phyloP scores from a whole-genome alignment of 495 filamentous ascomycete species.

The Aspergillus sclerotiicarbonarius region DNA sequence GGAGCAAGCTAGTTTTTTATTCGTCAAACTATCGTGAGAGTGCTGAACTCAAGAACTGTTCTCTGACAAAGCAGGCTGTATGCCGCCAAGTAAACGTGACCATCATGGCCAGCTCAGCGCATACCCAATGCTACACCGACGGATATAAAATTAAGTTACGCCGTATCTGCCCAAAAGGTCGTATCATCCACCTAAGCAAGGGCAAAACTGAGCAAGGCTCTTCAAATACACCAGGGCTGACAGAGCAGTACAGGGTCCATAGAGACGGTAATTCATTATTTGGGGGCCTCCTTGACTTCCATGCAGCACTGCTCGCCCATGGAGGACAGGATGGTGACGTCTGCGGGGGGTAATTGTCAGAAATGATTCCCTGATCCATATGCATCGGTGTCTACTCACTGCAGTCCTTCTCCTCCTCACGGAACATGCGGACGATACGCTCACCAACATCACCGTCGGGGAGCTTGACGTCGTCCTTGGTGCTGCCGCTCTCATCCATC shows the following conservation, averaged over 20 bases:
- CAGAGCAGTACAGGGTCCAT: conserved; percentile 32
- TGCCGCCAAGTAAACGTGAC: conserved; percentile 43
- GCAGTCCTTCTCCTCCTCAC: conserved; percentile 71
- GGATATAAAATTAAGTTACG: conserved; percentile 25
- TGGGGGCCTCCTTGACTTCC: conserved; percentile 86
- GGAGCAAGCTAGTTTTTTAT: conserved; percentile 30
- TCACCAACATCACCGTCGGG: conserved; percentile 86
- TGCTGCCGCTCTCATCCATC: conserved; percentile 74
- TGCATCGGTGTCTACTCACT: conserved; percentile 59
- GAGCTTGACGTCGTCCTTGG: conserved; percentile 92
- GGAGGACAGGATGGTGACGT: conserved; percentile 84
- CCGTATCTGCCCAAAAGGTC: conserved; percentile 31
- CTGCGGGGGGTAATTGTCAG: conserved; percentile 42
- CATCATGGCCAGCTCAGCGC: conserved; percentile 35
- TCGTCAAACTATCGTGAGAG: conserved; percentile 50
- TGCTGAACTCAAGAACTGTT: conserved; percentile 39
- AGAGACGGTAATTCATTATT: conserved; percentile 31
- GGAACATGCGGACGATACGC: conserved; percentile 74
- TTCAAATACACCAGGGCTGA: conserved; percentile 34
- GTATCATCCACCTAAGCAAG: conserved; percentile 27
- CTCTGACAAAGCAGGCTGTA: conserved; percentile 35
- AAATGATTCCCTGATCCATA: not conserved
- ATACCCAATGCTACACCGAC: conserved; percentile 38
- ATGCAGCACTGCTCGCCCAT: conserved; percentile 95
- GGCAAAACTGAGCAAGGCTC: conserved; percentile 30